phyloP scores from a whole-genome alignment of 306 rosid species.

The Casuarina cunninghamiana region DNA sequence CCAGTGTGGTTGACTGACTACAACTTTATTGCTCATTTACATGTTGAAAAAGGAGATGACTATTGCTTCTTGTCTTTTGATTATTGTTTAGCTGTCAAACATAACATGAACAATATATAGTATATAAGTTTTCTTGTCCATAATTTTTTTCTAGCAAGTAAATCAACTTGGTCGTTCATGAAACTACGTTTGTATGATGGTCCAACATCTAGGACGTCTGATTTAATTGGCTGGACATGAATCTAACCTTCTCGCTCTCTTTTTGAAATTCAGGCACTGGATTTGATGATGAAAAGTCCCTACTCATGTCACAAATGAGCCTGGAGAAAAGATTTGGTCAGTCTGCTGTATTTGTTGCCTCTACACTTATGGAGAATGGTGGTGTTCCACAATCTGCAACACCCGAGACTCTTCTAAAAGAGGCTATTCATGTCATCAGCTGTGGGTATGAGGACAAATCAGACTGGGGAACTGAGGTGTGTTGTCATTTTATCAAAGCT shows the following conservation, averaged over 20 bases:
- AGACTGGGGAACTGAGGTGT: constrained; percentile 94
- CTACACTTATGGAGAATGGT: constrained; percentile 97
- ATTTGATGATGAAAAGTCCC: constrained; percentile 89
- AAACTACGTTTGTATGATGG: constrained; percentile 6
- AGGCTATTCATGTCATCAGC: constrained; percentile 98
- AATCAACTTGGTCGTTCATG: constrained; percentile 6
- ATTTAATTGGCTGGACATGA: constrained; percentile 8
- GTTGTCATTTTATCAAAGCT: constrained; percentile 20
- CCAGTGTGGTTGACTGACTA: not conserved
- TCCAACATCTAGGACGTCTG: not conserved
- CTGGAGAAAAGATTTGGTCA: constrained; percentile 96
- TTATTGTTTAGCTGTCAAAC: constrained; percentile 7
- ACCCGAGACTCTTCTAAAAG: constrained; percentile 93
- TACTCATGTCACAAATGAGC: constrained; percentile 88
- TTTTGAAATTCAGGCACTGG: constrained; percentile 62
- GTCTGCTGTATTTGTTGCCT: constrained; percentile 88
- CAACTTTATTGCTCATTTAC: constrained; percentile 8
- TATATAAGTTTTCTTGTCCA: not conserved
- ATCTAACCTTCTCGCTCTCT: not conserved
- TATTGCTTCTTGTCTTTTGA: constrained; percentile 6
- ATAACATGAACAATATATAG: not conserved
- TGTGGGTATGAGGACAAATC: constrained; percentile 96
- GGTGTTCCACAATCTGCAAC: constrained; percentile 98
- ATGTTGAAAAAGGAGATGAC: constrained; percentile 1
- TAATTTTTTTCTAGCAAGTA: not conserved